Conservation (phyloP, 73 alveolate species). For the Tetrahymena malaccensis region DNA sequence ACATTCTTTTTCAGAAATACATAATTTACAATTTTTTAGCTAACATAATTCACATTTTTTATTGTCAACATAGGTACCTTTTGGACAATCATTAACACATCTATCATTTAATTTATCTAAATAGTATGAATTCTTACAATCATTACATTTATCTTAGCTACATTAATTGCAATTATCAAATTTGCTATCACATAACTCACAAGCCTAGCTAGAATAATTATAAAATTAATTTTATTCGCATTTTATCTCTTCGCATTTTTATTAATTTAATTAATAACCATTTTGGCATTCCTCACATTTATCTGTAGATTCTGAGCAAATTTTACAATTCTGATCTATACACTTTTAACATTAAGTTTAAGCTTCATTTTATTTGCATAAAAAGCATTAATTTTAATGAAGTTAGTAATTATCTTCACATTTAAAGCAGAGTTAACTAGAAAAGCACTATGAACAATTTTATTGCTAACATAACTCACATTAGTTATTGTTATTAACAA, state of each 20-base stretch:
- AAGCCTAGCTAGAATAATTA: not conserved
- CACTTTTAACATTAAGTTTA: not conserved
- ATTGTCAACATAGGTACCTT: not conserved
- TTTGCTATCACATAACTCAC: not conserved
- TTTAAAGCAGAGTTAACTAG: not conserved
- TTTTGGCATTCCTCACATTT: not conserved
- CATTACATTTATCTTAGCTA: not conserved
- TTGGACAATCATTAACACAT: not conserved
- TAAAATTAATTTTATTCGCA: not conserved
- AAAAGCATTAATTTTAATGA: not conserved
- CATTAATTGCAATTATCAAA: not conserved
- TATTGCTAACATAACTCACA: not conserved
- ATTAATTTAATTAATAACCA: not conserved
- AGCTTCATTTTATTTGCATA: not conserved
- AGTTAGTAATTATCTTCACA: not conserved
- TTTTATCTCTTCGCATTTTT: not conserved
- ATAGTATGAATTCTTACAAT: not conserved
- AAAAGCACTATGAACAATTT: not conserved
- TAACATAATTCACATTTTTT: not conserved
- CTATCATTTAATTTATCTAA: not conserved
- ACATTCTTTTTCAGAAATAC: not conserved
- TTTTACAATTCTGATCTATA: not conserved
- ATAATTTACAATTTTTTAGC: not conserved
- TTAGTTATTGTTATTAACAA: too few relatives aligned
- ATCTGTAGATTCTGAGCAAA: not conserved